Evolutionary conservation across 2,329 filamentous ascomycete species (phyloP).

Genomic region (Colletotrichum destructivum): DNA sequence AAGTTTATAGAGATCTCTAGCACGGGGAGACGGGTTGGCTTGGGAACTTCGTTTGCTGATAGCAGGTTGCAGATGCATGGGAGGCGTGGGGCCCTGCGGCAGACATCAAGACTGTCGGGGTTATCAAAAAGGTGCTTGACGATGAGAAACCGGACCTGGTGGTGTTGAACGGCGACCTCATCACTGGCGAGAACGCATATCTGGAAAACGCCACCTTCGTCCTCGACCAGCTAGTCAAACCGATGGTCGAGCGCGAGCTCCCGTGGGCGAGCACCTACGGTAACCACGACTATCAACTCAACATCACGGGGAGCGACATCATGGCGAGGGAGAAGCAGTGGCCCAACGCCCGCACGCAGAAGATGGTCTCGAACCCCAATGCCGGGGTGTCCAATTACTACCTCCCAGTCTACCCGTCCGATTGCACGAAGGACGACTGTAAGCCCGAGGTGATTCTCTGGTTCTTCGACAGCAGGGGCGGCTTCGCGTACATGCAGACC

Average conservation of each 20-base stretch:
- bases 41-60: not conserved
- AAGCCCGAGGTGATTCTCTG: conserved; percentile 69
- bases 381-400: conserved; percentile 64
- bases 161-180: conserved; percentile 80
- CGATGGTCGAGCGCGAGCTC: conserved; percentile 68
- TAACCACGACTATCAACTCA: conserved; percentile 77
- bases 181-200: conserved; percentile 76
- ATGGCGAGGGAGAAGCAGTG: conserved; percentile 58
- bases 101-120: conserved; percentile 69
- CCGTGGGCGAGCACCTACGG: conserved; percentile 80
- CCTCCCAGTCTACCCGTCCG: conserved; percentile 58
- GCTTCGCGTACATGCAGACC: conserved; percentile 60
- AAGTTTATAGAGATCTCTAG: conserved; percentile 43
- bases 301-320: conserved; percentile 65
- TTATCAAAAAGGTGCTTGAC: conserved; percentile 72
- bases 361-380: conserved; percentile 55
- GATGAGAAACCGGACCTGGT: conserved; percentile 69
- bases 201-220: conserved; percentile 70
- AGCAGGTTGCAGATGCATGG: conserved; percentile 56
- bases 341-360: conserved; percentile 56
- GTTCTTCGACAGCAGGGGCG: conserved; percentile 80
- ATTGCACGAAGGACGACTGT: conserved; percentile 53
- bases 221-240: conserved; percentile 71
- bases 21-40: too few species aligned
- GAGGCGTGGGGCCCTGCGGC: conserved; percentile 63